A percentile compares a stretch with the other conserved stretches of the same genome.
Evolutionary conservation across 306 rosid genomes (phyloP).

Genomic region (Quercus robur): DNA sequence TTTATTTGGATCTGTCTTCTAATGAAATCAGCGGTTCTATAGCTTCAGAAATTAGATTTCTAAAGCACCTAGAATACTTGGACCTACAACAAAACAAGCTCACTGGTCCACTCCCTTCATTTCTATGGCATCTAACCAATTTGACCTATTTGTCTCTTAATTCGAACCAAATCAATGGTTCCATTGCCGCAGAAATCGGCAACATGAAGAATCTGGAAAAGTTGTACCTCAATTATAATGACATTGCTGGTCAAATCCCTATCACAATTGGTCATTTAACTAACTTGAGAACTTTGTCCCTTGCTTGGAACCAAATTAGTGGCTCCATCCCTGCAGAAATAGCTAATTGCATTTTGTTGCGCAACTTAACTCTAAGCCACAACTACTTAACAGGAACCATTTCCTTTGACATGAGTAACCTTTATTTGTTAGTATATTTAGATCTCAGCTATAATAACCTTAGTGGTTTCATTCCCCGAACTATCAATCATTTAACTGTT

Average conservation of each 20-base stretch:
- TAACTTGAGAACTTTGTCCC: not conserved
- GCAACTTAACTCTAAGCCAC: not conserved
- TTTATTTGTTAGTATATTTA: too few relatives aligned
- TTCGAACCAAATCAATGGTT: too few relatives aligned
- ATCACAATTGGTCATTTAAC: not conserved
- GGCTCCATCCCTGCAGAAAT: not conserved
- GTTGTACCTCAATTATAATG: too few relatives aligned
- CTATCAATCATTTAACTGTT: too few relatives aligned
- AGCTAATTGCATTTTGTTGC: not conserved
- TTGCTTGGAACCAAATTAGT: not conserved
- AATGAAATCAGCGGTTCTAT: not conserved
- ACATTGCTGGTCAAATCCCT: not conserved
- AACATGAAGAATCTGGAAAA: too few relatives aligned
- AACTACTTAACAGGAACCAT: not conserved
- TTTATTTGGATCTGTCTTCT: not conserved
- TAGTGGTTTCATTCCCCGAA: not conserved
- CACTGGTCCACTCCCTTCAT: not conserved
- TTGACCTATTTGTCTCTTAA: too few relatives aligned
- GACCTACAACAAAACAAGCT: not conserved
- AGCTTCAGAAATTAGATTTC: not conserved
- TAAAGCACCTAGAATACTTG: not conserved
- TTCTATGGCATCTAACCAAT: too few relatives aligned
- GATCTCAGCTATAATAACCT: not conserved
- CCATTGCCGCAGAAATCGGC: too few relatives aligned
- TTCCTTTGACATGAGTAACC: too few relatives aligned